Conservation (phyloP, 768 basidiomycete genomes). For the Podaxis sp. region DNA sequence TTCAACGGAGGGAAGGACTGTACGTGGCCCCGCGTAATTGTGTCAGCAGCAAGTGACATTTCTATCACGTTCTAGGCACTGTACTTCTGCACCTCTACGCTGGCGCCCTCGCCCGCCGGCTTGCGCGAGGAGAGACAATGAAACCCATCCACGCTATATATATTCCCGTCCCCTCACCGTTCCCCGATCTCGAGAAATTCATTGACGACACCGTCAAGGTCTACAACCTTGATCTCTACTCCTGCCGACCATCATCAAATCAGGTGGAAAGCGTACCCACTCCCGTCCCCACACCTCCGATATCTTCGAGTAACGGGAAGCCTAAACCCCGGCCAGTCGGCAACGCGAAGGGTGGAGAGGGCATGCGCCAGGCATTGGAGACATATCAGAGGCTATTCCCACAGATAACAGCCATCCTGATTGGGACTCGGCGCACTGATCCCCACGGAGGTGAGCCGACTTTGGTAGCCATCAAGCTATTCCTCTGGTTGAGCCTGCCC, state of each 20-base stretch:
- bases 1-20: slow-evolving; percentile 99
- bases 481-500: neutral
- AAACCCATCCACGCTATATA: slow-evolving; percentile 70
- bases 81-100: slow-evolving; percentile 91
- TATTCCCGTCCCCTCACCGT: slow-evolving; percentile 89
- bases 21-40: slow-evolving; percentile 37
- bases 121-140: slow-evolving; percentile 32
- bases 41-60: slow-evolving; percentile 6
- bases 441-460: slow-evolving; percentile 84
- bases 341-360: slow-evolving; percentile 59
- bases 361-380: slow-evolving; percentile 79
- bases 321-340: slow-evolving; percentile 36
- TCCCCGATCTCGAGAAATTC: slow-evolving; percentile 81
- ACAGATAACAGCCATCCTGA: slow-evolving; percentile 75
- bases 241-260: slow-evolving; percentile 43
- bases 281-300: slow-evolving; percentile 24
- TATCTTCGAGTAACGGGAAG: slow-evolving; percentile 20
- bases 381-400: slow-evolving; percentile 68
- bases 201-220: slow-evolving; percentile 57
- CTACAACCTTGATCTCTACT: slow-evolving; percentile 80
- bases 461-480: neutral
- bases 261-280: slow-evolving; percentile 50
- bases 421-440: slow-evolving; percentile 88
- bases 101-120: slow-evolving; percentile 59
- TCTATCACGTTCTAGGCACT: slow-evolving; percentile 58